Percentiles rank a stretch among this genome's conserved stretches.
Evolutionary conservation across 306 rosid species (phyloP).

Genomic region (Vigna angularis): DNA sequence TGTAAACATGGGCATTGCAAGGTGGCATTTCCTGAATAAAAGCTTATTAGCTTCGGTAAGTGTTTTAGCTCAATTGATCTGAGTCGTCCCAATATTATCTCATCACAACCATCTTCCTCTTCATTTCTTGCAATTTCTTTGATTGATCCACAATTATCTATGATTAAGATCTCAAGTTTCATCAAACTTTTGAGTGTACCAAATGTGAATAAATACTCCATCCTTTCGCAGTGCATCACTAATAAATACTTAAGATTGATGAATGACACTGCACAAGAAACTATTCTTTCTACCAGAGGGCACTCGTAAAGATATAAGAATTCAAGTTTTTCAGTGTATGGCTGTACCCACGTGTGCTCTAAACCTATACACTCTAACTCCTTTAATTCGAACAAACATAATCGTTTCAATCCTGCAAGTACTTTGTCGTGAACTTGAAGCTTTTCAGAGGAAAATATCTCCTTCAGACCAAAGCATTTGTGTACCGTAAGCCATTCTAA

Average conservation of each 20-base stretch:
- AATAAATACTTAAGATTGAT: fast-evolving
- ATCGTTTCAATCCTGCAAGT: too few species aligned
- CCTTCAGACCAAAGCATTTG: neutral
- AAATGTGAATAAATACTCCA: conserved; percentile 23
- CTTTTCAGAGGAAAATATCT: conserved; percentile 3
- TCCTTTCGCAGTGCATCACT: fast-evolving
- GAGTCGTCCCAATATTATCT: too few species aligned
- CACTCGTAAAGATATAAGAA: fast-evolving
- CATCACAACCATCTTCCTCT: too few species aligned
- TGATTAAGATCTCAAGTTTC: neutral
- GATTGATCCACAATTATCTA: too few species aligned
- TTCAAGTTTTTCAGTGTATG: neutral
- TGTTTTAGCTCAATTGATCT: too few species aligned
- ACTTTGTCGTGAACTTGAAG: neutral
- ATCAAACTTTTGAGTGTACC: conserved; percentile 35
- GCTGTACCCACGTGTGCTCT: conserved; percentile 8
- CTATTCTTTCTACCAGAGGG: neutral
- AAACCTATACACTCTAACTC: neutral
- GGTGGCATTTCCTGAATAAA: too few species aligned
- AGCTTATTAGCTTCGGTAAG: too few species aligned
- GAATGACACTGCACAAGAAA: neutral
- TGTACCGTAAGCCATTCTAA: neutral
- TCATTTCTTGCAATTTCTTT: too few species aligned
- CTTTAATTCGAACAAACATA: fast-evolving
- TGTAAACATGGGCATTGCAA: too few species aligned